A percentile compares a stretch with the other conserved stretches of the same genome.
Conservation (phyloP, 768 basidiomycete genomes). For the Termitomyces heimii region DNA sequence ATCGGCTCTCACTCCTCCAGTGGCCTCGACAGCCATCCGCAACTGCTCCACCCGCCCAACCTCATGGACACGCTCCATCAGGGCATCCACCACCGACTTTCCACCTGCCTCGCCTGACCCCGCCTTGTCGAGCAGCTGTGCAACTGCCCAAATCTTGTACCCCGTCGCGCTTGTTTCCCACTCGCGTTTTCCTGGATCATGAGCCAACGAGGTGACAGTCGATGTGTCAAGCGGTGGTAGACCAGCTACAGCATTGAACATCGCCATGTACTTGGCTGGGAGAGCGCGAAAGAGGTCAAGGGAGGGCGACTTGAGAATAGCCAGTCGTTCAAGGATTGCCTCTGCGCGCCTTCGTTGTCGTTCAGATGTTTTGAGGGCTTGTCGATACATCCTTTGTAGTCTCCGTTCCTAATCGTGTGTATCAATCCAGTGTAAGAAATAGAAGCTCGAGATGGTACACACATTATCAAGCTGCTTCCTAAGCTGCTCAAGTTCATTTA, state of each 20-base stretch:
- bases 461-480: constrained; percentile 66
- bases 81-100: constrained; percentile 17
- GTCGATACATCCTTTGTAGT: constrained; percentile 49
- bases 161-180: constrained; percentile 77
- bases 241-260: constrained; percentile 43
- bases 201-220: constrained; percentile 30
- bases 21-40: constrained; percentile 6
- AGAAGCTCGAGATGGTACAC: constrained; percentile 20
- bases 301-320: constrained; percentile 34
- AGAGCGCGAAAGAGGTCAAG: constrained; percentile 33
- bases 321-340: constrained; percentile 32
- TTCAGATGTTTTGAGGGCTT: constrained; percentile 43
- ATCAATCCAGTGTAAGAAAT: neutral
- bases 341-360: constrained; percentile 42
- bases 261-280: constrained; percentile 31
- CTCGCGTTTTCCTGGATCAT: constrained; percentile 60
- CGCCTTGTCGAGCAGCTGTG: constrained; percentile 38
- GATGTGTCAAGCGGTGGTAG: constrained; percentile 40
- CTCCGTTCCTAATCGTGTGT: constrained; percentile 54
- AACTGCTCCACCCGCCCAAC: constrained; percentile 22
- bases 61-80: constrained; percentile 15
- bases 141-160: constrained; percentile 74
- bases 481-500: constrained; percentile 64
- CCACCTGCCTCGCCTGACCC: constrained; percentile 15
- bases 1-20: neutral